phyloP scores from a whole-genome alignment of 352 stramenopile species.

The Phytophthora chlamydospora region DNA sequence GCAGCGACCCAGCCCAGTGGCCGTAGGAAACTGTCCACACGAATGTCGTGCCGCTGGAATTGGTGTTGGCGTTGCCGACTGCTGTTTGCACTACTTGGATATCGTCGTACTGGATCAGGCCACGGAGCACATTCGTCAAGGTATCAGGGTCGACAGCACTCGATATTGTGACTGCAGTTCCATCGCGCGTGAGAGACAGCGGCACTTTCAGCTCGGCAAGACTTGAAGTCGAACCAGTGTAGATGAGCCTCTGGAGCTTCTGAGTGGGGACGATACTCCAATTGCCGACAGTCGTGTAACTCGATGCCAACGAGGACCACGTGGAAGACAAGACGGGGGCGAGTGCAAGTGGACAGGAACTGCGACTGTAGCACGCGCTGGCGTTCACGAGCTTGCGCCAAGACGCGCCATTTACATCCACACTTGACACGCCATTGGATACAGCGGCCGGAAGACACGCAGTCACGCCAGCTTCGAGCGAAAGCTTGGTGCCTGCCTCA shows the following conservation, averaged over 20 bases:
- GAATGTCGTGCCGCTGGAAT: slow-evolving; percentile 12
- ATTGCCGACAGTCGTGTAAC: slow-evolving; percentile 38
- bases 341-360: slow-evolving; percentile 47
- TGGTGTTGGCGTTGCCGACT: slow-evolving; percentile 14
- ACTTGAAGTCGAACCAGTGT: slow-evolving; percentile 10
- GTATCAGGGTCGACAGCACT: slow-evolving; percentile 30
- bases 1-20: slow-evolving; percentile 38
- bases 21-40: slow-evolving; percentile 45
- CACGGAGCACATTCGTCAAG: slow-evolving; percentile 28
- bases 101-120: slow-evolving; percentile 47
- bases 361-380: slow-evolving; percentile 57
- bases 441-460: slow-evolving; percentile 32
- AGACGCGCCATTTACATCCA: slow-evolving; percentile 35
- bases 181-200: slow-evolving; percentile 26
- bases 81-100: slow-evolving; percentile 38
- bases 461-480: slow-evolving; percentile 39
- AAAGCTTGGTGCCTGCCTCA: slow-evolving; percentile 31
- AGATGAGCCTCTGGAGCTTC: slow-evolving; percentile 47
- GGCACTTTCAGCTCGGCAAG: slow-evolving; percentile 22
- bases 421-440: slow-evolving; percentile 13
- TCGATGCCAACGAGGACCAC: slow-evolving; percentile 26
- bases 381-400: slow-evolving; percentile 61
- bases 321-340: slow-evolving; percentile 40
- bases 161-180: slow-evolving; percentile 18
- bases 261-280: slow-evolving; percentile 44